Conservation (phyloP, 805 yeast species). For the Wickerhamomyces tratensis region DNA sequence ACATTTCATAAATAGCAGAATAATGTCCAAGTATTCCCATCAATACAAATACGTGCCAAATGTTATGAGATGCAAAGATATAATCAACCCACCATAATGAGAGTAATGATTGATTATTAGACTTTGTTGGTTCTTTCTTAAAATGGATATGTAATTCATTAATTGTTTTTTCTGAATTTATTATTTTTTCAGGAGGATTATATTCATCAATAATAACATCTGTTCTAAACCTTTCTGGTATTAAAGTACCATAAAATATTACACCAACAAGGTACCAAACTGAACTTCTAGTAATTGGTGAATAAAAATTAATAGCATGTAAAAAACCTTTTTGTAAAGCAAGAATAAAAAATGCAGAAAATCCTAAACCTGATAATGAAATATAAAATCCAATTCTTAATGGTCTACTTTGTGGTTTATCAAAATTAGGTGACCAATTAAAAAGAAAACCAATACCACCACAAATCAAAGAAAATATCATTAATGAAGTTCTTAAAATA, state of each 20-base stretch:
- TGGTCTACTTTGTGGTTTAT: conserved; percentile 75
- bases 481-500: conserved; percentile 35
- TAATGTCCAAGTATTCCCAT: conserved; percentile 89
- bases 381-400: conserved; percentile 74
- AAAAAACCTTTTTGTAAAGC: conserved; percentile 44
- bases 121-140: conserved; percentile 27
- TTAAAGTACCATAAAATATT: conserved; percentile 73
- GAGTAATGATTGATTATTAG: conserved; percentile 26
- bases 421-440: conserved; percentile 92
- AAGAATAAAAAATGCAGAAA: conserved; percentile 49
- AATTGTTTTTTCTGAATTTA: conserved; percentile 21
- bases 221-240: conserved; percentile 83
- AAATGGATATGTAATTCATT: conserved; percentile 27
- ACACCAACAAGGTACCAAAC: conserved; percentile 77
- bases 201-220: conserved; percentile 48
- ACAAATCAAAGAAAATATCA: conserved; percentile 51
- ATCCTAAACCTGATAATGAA: conserved; percentile 69
- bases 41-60: conserved; percentile 91
- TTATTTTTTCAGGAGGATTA: conserved; percentile 25
- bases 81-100: conserved; percentile 85
- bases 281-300: conserved; percentile 66
- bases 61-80: conserved; percentile 67
- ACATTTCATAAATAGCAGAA: conserved; percentile 66
- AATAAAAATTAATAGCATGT: conserved; percentile 42
- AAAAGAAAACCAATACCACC: conserved; percentile 67